These are phyloP conservation scores for Rubia yunnanensis DNA, from an alignment of 257 asterid species.

Conservation along the genomic window DNA sequence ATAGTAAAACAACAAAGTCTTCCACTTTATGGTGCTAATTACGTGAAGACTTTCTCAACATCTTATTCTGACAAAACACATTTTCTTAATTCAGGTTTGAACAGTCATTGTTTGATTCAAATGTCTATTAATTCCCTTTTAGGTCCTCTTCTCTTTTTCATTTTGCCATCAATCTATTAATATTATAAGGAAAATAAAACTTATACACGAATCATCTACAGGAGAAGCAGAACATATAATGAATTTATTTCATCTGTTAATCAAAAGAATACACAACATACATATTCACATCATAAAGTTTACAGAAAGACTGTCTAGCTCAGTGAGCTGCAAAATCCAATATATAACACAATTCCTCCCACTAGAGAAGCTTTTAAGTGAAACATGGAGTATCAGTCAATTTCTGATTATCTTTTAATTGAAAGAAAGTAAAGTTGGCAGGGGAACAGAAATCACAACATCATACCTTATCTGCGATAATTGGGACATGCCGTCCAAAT, in stretches of 20 bases:
- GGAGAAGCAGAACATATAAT: neutral
- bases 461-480: conserved; percentile 78
- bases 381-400: neutral
- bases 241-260: neutral
- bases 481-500: conserved; percentile 97
- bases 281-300: neutral
- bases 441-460: neutral
- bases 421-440: neutral
- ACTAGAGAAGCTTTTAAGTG: neutral
- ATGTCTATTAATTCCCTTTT: neutral
- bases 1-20: neutral
- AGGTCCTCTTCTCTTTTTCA: neutral
- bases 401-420: neutral
- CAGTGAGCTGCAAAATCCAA: neutral
- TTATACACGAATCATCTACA: neutral
- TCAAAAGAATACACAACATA: neutral
- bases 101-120: neutral
- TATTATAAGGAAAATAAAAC: neutral
- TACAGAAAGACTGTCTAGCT: neutral
- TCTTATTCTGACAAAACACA: neutral
- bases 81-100: neutral
- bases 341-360: conserved; percentile 2
- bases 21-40: neutral
- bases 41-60: neutral
- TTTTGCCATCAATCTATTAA: neutral